These are phyloP conservation scores for Candida manassasensis DNA, from an alignment of 805 yeast species.

Conservation along the genomic window DNA sequence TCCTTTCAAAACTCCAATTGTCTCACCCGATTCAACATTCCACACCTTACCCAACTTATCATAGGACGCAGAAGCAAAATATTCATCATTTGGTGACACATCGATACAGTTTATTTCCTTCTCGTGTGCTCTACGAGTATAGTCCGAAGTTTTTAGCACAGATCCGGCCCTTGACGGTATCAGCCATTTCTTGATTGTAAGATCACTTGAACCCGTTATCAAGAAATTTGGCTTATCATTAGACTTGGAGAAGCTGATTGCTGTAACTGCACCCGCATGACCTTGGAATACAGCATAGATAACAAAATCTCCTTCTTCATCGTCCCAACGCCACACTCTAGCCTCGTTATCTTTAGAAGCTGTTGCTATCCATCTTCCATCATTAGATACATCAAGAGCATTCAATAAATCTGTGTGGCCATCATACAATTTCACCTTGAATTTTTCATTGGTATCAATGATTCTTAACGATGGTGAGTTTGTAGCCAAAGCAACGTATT, in stretches of 20 bases:
- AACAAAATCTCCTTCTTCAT: slow-evolving; percentile 31
- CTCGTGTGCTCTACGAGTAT: slow-evolving; percentile 94
- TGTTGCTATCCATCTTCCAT: slow-evolving; percentile 87
- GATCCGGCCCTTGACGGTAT: slow-evolving; percentile 44
- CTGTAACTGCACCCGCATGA: slow-evolving; percentile 82
- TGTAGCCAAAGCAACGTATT: slow-evolving; percentile 78
- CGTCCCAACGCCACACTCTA: slow-evolving; percentile 70
- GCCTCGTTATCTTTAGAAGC: slow-evolving; percentile 89
- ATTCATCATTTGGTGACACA: slow-evolving; percentile 83
- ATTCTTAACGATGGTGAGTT: slow-evolving; percentile 86
- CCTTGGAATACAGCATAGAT: slow-evolving; percentile 69
- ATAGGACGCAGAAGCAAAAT: slow-evolving; percentile 89
- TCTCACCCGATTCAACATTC: slow-evolving; percentile 84
- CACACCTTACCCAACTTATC: slow-evolving; percentile 90
- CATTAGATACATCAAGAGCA: slow-evolving; percentile 67
- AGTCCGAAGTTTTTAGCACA: slow-evolving; percentile 60
- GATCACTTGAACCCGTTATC: slow-evolving; percentile 79
- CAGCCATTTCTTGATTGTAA: slow-evolving; percentile 82
- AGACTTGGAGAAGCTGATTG: slow-evolving; percentile 67
- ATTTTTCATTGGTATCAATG: slow-evolving; percentile 54
- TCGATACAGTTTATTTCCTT: slow-evolving; percentile 91
- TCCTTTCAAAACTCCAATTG: slow-evolving; percentile 76
- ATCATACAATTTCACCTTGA: slow-evolving; percentile 60
- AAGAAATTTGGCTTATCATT: slow-evolving; percentile 57
- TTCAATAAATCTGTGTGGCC: slow-evolving; percentile 88